Evolutionary conservation across 495 filamentous ascomycete genomes (phyloP).

Genomic region (Annulohypoxylon stygium): DNA sequence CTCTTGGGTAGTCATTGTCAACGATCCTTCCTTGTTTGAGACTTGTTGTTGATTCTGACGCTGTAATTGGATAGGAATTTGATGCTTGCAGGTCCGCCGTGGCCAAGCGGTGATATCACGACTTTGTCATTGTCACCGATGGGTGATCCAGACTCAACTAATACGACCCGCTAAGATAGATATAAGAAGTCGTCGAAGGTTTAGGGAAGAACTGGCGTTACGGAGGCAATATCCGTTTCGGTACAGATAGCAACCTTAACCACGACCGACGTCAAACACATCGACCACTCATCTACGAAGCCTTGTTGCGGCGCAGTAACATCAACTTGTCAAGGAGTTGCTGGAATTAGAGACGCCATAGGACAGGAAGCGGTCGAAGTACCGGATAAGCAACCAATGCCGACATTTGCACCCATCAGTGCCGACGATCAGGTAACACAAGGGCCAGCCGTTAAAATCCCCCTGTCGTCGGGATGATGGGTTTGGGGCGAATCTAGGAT

Average conservation of each 20-base stretch:
- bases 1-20: slow-evolving; percentile 1
- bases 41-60: background rate
- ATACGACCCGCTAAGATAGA: slow-evolving; percentile 1
- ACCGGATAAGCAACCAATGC: slow-evolving; percentile 7
- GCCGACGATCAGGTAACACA: slow-evolving; percentile 5
- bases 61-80: background rate
- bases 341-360: slow-evolving; percentile 2
- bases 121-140: background rate
- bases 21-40: background rate
- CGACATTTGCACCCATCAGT: background rate
- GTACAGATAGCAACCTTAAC: background rate
- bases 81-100: background rate
- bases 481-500: background rate
- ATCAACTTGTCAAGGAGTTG: slow-evolving; percentile 1
- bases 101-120: slow-evolving; percentile 1
- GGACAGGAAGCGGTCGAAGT: background rate
- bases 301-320: slow-evolving; percentile 3
- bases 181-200: background rate
- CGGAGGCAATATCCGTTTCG: slow-evolving; percentile 1
- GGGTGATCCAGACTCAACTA: background rate
- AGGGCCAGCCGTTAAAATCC: background rate
- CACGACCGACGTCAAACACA: background rate
- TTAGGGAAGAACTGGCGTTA: background rate
- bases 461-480: background rate
- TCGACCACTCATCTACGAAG: slow-evolving; percentile 2